These are phyloP conservation scores for Ogataea hybrid DNA, from an alignment of 1,139 yeast genomes.

Conservation along the genomic window DNA sequence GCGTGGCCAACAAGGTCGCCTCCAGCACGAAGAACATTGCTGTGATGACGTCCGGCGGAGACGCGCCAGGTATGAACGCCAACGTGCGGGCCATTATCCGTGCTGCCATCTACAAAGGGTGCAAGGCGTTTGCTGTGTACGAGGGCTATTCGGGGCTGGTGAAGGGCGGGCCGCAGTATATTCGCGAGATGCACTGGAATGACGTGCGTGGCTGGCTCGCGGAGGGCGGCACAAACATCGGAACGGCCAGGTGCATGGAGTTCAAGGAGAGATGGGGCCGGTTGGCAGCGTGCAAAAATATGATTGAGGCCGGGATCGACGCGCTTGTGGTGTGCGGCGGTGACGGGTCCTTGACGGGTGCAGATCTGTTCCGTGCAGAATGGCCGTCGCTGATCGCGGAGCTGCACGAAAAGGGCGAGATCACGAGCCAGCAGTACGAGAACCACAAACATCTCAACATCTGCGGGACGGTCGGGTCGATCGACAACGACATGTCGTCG, in stretches of 20 bases:
- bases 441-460: slow-evolving; percentile 61
- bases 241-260: slow-evolving; percentile 73
- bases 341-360: slow-evolving; percentile 83
- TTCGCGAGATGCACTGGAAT: slow-evolving; percentile 69
- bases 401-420: slow-evolving; percentile 46
- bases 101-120: slow-evolving; percentile 67
- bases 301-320: slow-evolving; percentile 72
- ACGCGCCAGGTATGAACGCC: slow-evolving; percentile 86
- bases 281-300: slow-evolving; percentile 61
- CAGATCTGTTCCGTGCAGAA: slow-evolving; percentile 72
- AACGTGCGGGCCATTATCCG: slow-evolving; percentile 78
- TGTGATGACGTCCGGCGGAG: slow-evolving; percentile 87
- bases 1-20: slow-evolving; percentile 1
- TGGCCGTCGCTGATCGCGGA: slow-evolving; percentile 75
- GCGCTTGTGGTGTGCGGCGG: slow-evolving; percentile 84
- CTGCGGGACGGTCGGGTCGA: slow-evolving; percentile 79
- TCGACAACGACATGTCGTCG: slow-evolving; percentile 81
- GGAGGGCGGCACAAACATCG: slow-evolving; percentile 78
- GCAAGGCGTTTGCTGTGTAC: slow-evolving; percentile 69
- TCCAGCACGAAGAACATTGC: slow-evolving; percentile 50
- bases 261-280: slow-evolving; percentile 71
- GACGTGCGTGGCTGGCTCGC: slow-evolving; percentile 76
- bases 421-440: slow-evolving; percentile 50
- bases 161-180: slow-evolving; percentile 57
- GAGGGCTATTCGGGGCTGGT: slow-evolving; percentile 82